These are phyloP conservation scores for Salix brachista DNA, from an alignment of 345 rosid species.

Conservation along the genomic window DNA sequence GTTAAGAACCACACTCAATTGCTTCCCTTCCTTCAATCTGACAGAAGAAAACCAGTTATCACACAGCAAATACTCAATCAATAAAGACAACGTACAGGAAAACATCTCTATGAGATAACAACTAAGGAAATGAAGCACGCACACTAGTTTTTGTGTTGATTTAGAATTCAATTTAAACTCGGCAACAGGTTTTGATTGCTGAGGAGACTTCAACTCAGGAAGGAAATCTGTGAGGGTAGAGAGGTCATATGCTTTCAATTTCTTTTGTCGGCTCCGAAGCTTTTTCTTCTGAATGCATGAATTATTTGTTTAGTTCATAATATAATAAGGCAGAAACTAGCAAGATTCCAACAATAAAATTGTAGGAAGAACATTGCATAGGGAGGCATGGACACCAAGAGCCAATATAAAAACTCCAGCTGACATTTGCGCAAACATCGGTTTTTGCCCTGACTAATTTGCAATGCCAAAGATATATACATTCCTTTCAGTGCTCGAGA, in stretches of 20 bases:
- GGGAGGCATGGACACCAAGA: background rate
- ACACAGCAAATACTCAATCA: background rate
- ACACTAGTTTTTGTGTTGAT: slow-evolving; percentile 64
- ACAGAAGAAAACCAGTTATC: slow-evolving; percentile 4
- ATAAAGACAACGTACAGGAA: background rate
- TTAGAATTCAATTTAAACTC: slow-evolving; percentile 67
- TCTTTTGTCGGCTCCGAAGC: slow-evolving; percentile 53
- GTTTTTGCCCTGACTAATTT: background rate
- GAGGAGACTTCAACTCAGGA: slow-evolving; percentile 50
- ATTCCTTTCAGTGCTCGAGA: background rate
- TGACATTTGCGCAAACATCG: background rate
- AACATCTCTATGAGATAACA: background rate
- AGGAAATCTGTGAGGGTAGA: slow-evolving; percentile 70
- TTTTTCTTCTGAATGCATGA: slow-evolving; percentile 45
- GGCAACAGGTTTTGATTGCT: slow-evolving; percentile 30
- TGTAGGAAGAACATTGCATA: background rate
- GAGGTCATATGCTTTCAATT: slow-evolving; percentile 68
- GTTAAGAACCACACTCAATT: slow-evolving; percentile 53
- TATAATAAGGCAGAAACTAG: background rate
- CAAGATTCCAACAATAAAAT: background rate
- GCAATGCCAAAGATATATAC: background rate
- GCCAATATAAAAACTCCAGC: background rate
- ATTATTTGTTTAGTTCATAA: background rate
- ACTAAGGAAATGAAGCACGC: slow-evolving; percentile 12
- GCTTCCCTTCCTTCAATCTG: slow-evolving; percentile 66